phyloP scores from a whole-genome alignment of 208 protist species.

The Porcisia deanei region DNA sequence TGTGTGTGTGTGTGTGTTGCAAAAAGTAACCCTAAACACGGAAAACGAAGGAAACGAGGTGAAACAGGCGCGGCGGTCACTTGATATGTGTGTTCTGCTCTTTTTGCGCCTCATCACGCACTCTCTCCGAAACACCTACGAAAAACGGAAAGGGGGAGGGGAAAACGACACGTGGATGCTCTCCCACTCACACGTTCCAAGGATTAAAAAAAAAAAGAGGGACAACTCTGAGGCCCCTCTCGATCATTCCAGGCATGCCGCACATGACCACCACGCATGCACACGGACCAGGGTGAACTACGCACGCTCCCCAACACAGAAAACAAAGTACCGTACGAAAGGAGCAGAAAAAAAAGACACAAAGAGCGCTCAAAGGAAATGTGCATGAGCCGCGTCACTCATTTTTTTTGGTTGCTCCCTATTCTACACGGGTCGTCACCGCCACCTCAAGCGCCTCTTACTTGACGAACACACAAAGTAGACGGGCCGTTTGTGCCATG shows the following conservation, averaged over 20 bases:
- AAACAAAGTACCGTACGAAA: not conserved
- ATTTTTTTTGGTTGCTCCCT: not conserved
- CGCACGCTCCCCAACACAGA: not conserved
- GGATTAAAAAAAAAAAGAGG: not conserved
- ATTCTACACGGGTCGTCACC: not conserved
- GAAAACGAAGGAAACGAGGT: not conserved
- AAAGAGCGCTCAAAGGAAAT: not conserved
- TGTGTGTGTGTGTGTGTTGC: not conserved
- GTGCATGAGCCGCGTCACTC: too few species aligned
- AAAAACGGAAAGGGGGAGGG: constrained; percentile 5
- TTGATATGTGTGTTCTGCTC: not conserved
- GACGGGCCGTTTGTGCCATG: not conserved
- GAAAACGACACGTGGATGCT: not conserved
- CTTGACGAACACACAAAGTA: not conserved
- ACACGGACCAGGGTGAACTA: not conserved
- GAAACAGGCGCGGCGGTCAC: not conserved
- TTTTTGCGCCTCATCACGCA: not conserved
- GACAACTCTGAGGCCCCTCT: not conserved
- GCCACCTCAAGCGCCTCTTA: not conserved
- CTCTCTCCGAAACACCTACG: not conserved
- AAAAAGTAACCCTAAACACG: not conserved
- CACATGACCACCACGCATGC: not conserved
- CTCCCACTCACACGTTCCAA: not conserved
- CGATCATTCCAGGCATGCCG: not conserved
- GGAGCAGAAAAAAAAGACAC: too few species aligned